Percentiles rank a stretch among this genome's conserved stretches.
Conservation (phyloP, 352 stramenopile species). For the Halophytophthora batemanensis region DNA sequence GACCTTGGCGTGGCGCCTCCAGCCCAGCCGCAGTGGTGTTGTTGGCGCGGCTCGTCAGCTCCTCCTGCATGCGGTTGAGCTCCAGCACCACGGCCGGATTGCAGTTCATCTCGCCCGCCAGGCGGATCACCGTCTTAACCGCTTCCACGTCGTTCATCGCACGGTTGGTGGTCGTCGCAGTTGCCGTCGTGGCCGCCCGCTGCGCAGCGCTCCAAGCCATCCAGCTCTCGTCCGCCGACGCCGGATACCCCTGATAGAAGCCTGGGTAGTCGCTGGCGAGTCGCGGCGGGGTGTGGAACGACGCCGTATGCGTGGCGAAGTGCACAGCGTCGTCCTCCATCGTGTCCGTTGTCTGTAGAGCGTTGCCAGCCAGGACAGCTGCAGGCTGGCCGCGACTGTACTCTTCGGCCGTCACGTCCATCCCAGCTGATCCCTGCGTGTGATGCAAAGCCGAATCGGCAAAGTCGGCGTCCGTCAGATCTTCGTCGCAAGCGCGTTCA, state of each 20-base stretch:
- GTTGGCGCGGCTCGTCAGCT: slow-evolving; percentile 29
- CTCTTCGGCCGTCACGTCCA: slow-evolving; percentile 29
- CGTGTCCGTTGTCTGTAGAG: slow-evolving; percentile 7
- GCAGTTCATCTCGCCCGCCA: slow-evolving; percentile 66
- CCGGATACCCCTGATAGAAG: slow-evolving; percentile 27
- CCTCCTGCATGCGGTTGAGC: slow-evolving; percentile 51
- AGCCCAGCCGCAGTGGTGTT: slow-evolving; percentile 9
- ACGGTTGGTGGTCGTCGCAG: slow-evolving; percentile 7
- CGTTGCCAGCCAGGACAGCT: not conserved
- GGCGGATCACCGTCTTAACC: slow-evolving; percentile 57
- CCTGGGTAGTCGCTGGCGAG: slow-evolving; percentile 17
- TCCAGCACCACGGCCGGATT: slow-evolving; percentile 48
- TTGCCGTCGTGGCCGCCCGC: slow-evolving; percentile 7
- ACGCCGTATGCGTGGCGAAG: slow-evolving; percentile 9
- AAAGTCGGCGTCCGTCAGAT: slow-evolving; percentile 65
- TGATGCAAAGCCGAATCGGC: slow-evolving; percentile 54
- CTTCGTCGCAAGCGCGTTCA: slow-evolving; percentile 52
- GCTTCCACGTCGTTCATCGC: slow-evolving; percentile 47
- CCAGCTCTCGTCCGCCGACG: slow-evolving; percentile 38
- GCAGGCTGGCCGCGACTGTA: slow-evolving; percentile 11
- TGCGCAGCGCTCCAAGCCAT: slow-evolving; percentile 47
- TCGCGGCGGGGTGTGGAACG: slow-evolving; percentile 8
- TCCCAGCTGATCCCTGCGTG: slow-evolving; percentile 30
- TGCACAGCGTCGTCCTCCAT: slow-evolving; percentile 3
- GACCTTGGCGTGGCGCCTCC: not conserved